Evolutionary conservation across 176 grass and related monocot genomes (phyloP), one percentile per base, ranked within the genome.

Genomic region (Pharus latifolius): DNA sequence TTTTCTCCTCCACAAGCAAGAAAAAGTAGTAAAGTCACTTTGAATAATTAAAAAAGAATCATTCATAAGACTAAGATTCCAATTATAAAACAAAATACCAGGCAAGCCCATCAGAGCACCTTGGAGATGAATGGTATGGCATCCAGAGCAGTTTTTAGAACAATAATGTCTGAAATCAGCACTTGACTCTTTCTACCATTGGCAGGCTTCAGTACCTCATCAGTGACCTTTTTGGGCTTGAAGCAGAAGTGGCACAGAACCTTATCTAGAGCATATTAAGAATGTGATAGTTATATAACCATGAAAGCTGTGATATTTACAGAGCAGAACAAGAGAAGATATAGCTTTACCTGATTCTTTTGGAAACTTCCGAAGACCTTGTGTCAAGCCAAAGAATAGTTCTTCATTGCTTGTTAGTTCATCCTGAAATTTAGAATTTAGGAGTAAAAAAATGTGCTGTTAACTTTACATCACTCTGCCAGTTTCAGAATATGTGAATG

Each of bases 201-300:
- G 60, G 65, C 74, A 80, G 78, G 80, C 65, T 81, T 92, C 66
- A 90, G 70, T 61, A 85, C 74, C 53, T 90, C 78, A 69, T 83
- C 40, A 15, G 61, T 90, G 31, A 85, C 74, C 70, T 75, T 92
- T 81, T 87, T 97, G 49, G 89, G 74, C 61, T 97, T 97, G 74
- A 92, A 97, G 74, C 89, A 97, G 75, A 97, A 97, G 58, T 87
- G 86, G 61, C 93, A 97, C 1, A 97, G 83, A 74, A 97, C 93
- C 78, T 97, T 92, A 90, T 97, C 89, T 97, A 42, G 16, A 26
- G 43, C 44, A 76, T 28, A 70, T 13, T 22, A 72, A 74, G 1
- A 69, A 22, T 11, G 52, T 25, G 16, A 52, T 52, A 47, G 19
- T 82, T 70, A 56, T 65, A 25, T 59, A 35, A 10, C 15, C 50